Evolutionary conservation across 257 asterid genomes (phyloP).

Genomic region (Handroanthus guayacan): DNA sequence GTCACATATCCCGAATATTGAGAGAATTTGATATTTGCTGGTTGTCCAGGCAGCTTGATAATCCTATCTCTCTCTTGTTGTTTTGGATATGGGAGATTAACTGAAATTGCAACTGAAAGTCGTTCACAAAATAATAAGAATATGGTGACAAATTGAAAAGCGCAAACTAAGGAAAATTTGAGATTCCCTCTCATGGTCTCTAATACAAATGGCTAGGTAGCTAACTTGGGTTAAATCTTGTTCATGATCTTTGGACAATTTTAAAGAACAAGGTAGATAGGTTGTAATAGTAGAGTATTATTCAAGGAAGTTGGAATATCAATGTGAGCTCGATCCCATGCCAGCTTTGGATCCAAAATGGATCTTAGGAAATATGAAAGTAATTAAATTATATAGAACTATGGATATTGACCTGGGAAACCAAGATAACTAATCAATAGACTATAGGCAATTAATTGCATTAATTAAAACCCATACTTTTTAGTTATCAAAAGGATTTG

Average conservation of each 20-base stretch:
- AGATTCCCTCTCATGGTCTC: slow-evolving; percentile 40
- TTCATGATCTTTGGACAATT: slow-evolving; percentile 19
- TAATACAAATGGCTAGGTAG: not conserved
- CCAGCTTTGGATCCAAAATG: slow-evolving; percentile 38
- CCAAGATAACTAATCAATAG: not conserved
- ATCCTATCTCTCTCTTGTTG: slow-evolving; percentile 56
- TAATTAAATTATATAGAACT: too few relatives aligned
- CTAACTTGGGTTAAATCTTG: not conserved
- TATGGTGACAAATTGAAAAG: slow-evolving; percentile 24
- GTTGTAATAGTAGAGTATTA: slow-evolving; percentile 35
- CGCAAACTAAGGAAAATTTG: slow-evolving; percentile 10
- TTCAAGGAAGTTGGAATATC: slow-evolving; percentile 33
- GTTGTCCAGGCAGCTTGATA: slow-evolving; percentile 59
- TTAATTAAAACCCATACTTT: not conserved
- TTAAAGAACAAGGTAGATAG: slow-evolving; percentile 25
- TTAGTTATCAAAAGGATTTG: too few relatives aligned
- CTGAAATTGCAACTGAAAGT: slow-evolving; percentile 28
- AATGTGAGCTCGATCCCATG: slow-evolving; percentile 36
- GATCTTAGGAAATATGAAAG: slow-evolving; percentile 7
- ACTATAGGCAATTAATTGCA: not conserved
- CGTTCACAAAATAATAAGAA: slow-evolving; percentile 9
- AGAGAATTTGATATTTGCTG: slow-evolving; percentile 49
- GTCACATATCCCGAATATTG: slow-evolving; percentile 71
- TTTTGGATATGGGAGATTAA: slow-evolving; percentile 27
- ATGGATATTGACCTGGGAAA: not conserved